Conservation (phyloP, 805 yeast genomes). For the Pichia eremophila region DNA sequence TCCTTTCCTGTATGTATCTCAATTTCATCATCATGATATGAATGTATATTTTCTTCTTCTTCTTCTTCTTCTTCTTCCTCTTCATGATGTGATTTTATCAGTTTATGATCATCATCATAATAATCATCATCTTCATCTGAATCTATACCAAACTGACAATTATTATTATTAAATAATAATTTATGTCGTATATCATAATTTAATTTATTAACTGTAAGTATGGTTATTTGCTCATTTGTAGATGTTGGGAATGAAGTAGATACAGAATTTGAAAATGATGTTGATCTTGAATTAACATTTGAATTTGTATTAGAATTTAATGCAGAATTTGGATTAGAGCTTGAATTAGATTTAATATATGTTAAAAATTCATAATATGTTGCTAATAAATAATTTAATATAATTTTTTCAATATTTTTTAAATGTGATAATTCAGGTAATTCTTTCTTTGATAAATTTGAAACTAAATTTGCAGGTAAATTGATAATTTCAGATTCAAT, state of each 20-base stretch:
- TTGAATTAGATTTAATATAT: not conserved
- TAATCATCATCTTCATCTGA: not conserved
- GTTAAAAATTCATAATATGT: slow-evolving; percentile 24
- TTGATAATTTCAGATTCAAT: slow-evolving; percentile 26
- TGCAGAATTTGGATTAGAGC: not conserved
- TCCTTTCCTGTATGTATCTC: not conserved
- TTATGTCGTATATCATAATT: not conserved
- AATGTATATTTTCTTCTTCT: too few relatives aligned
- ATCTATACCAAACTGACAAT: not conserved
- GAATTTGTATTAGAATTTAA: not conserved
- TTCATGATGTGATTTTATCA: too few relatives aligned
- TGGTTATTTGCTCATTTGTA: not conserved
- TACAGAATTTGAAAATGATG: not conserved
- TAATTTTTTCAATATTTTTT: slow-evolving; percentile 13
- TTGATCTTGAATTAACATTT: not conserved
- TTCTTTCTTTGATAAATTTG: slow-evolving; percentile 6
- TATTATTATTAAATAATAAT: not conserved
- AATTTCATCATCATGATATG: not conserved
- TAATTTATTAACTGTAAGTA: not conserved
- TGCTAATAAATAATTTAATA: slow-evolving; percentile 20
- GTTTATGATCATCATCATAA: too few relatives aligned
- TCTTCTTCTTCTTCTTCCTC: too few relatives aligned
- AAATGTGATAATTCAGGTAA: slow-evolving; percentile 17
- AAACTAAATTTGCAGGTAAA: slow-evolving; percentile 22
- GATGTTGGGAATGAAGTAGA: not conserved